Base-by-base conservation (phyloP, 345 rosid species). In the Lepidium sativum region DNA sequence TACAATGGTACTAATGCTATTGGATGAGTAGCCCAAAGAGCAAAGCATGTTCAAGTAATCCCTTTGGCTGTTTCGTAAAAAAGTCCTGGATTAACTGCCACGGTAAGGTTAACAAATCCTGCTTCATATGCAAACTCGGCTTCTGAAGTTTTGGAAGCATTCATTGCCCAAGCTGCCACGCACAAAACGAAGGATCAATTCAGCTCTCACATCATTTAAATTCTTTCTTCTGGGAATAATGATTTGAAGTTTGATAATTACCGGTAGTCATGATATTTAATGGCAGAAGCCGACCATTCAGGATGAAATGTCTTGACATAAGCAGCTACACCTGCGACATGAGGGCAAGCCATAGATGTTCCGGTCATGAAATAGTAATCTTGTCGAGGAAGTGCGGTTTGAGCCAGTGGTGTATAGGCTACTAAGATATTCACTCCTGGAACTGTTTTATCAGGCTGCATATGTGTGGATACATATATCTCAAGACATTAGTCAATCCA, bases 201-300 rank as follows among this genome's bases (percentile, higher is more conserved):
- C 3, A 4, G 6, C 8, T 21, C 7, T 4, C n/a, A n/a, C n/a
- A n/a, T n/a, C n/a, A 41, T 21, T 39, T 14, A 21, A 47, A 1
- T 9, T 14, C 3, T 21, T 49, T 15, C 65, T 34, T 7, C 2
- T 14, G 25, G 25, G 50, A 43, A 25, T 8, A 0, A 32, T 49
- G 0, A 5, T 40, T 60, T 54, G 4, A 6, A 38, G 16, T 12
- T 1, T n/a, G 45, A 15, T 43, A 49, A 43, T n/a, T n/a, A n/a
- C n/a, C n/a, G n/a, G 89, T 82, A 16, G 94, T 86, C 87, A 86
- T 84, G 79, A 82, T 86, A 86, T 80, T 79, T 82, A 54, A 84
- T 45, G 6, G 87, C 85, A 8, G 94, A 71, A 15, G 87, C 70
- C 6, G 82, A 74, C 85, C 78, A 81, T 17, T 54, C 54, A 14